Percentiles rank a stretch among this genome's conserved stretches.
phyloP scores from a whole-genome alignment of 805 yeast species.

The Candida nonsorbophila region DNA sequence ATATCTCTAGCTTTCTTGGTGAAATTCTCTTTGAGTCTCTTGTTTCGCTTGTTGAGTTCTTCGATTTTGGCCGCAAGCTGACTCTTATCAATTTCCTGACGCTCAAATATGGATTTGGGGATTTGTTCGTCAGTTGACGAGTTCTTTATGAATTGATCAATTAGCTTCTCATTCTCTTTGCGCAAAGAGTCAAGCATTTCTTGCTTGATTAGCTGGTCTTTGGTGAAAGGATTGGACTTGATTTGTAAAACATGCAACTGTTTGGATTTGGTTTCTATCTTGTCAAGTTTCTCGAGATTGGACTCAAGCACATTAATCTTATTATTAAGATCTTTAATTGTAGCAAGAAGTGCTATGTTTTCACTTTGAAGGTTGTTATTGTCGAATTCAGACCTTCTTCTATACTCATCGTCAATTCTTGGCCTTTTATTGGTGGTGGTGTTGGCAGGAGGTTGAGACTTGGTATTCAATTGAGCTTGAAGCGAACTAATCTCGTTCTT shows the following conservation, averaged over 20 bases:
- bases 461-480: constrained; percentile 31
- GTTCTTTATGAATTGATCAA: constrained; percentile 20
- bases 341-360: constrained; percentile 31
- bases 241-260: constrained; percentile 52
- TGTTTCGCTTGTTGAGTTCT: constrained; percentile 46
- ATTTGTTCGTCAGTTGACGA: constrained; percentile 24
- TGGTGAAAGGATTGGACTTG: constrained; percentile 57
- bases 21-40: constrained; percentile 53
- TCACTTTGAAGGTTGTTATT: constrained; percentile 25
- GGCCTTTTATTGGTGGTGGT: constrained; percentile 19
- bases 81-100: constrained; percentile 51
- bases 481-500: constrained; percentile 45
- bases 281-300: constrained; percentile 22
- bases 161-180: constrained; percentile 55
- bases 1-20: constrained; percentile 66
- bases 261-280: constrained; percentile 14
- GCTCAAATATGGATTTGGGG: constrained; percentile 60
- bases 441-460: constrained; percentile 5
- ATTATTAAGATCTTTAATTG: constrained; percentile 30
- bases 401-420: constrained; percentile 15
- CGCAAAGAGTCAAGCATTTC: constrained; percentile 45
- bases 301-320: constrained; percentile 29
- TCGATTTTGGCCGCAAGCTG: constrained; percentile 43
- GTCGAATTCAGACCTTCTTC: constrained; percentile 10
- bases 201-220: constrained; percentile 57